Evolutionary conservation across 2,329 filamentous ascomycete genomes (phyloP).

Genomic region (Neofusicoccum sp.): DNA sequence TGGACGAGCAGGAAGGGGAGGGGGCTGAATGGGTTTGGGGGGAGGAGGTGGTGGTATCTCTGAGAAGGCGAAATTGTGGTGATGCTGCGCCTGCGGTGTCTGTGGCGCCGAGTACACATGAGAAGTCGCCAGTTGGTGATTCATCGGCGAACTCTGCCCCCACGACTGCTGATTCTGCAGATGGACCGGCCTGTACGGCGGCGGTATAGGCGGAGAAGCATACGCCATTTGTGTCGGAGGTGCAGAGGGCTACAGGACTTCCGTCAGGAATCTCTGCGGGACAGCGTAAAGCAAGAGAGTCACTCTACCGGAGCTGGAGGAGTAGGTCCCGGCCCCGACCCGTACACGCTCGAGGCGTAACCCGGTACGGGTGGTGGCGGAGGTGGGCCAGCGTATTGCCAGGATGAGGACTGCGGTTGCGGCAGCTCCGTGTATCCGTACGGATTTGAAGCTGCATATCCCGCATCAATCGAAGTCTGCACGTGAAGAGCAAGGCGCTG

Average conservation of each 20-base stretch:
- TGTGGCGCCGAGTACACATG: not conserved
- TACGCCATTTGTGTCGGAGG: not conserved
- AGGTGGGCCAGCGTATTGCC: conserved; percentile 2
- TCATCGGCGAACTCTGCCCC: not conserved
- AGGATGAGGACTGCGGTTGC: not conserved
- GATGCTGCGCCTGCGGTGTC: not conserved
- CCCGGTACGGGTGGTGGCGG: not conserved
- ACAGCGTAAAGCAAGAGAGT: not conserved
- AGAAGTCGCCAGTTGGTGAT: not conserved
- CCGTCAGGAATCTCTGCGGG: not conserved
- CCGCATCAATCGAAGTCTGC: not conserved
- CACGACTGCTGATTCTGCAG: not conserved
- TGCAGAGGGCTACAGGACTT: not conserved
- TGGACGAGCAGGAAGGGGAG: not conserved
- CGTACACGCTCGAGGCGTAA: not conserved
- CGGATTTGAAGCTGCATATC: not conserved
- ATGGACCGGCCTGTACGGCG: conserved; percentile 1
- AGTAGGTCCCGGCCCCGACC: not conserved
- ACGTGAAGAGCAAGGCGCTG: not conserved
- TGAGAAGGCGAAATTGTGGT: not conserved
- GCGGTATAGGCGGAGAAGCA: not conserved
- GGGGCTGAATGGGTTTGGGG: not conserved
- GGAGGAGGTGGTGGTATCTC: not conserved
- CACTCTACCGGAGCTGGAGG: not conserved
- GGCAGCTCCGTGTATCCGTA: conserved; percentile 2